phyloP scores from a whole-genome alignment of 164 flowering plant species.

The Vitis labrusca region DNA sequence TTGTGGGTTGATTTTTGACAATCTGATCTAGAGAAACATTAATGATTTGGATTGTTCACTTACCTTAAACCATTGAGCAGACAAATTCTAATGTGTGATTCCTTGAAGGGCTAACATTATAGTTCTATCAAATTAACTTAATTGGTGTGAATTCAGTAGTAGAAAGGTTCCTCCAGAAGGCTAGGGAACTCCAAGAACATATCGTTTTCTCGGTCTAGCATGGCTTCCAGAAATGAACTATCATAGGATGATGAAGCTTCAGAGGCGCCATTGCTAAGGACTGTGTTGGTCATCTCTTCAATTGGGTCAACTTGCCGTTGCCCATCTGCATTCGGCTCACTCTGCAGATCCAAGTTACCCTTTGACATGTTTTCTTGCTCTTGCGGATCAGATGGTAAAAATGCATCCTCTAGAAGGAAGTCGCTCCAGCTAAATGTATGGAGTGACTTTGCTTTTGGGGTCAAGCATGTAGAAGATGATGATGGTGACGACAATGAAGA shows the following conservation, averaged over 20 bases:
- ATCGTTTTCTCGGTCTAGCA: constrained; percentile 41
- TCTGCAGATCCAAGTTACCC: neutral
- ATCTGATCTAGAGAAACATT: no score
- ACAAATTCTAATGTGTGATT: no score
- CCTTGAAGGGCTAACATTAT: no score
- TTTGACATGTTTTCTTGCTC: constrained; percentile 5
- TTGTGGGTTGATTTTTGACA: no score
- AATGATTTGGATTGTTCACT: no score
- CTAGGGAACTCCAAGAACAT: constrained; percentile 43
- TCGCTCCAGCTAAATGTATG: constrained; percentile 44
- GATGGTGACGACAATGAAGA: constrained; percentile 29
- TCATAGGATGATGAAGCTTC: constrained; percentile 15
- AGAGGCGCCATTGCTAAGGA: neutral
- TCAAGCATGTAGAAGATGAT: constrained; percentile 32
- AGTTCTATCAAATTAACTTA: no score
- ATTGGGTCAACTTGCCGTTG: neutral
- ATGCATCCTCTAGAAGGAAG: constrained; percentile 54
- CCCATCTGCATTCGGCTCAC: neutral
- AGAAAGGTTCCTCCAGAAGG: constrained; percentile 40
- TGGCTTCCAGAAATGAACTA: constrained; percentile 48
- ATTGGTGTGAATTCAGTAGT: constrained; percentile 12
- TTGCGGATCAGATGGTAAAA: constrained; percentile 14
- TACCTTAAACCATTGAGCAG: no score
- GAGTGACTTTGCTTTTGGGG: constrained; percentile 21
- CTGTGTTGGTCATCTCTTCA: neutral